Evolutionary conservation across 805 yeast genomes (phyloP).

Genomic region (Kodamaea nitidulidarum): DNA sequence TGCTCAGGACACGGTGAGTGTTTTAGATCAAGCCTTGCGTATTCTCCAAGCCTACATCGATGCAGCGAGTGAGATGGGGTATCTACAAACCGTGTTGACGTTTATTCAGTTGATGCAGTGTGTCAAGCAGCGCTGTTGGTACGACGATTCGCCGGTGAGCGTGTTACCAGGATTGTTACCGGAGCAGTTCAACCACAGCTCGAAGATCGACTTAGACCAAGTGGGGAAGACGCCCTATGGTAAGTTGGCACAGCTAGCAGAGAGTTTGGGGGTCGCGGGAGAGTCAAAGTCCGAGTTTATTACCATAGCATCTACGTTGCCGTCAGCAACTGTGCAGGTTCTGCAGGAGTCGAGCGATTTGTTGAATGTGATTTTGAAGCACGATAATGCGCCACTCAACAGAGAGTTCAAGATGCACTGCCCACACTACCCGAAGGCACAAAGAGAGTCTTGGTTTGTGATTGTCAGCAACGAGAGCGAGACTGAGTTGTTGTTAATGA

Average conservation of each 20-base stretch:
- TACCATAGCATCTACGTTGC: constrained; percentile 53
- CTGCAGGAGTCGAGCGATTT: constrained; percentile 32
- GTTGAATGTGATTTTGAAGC: constrained; percentile 47
- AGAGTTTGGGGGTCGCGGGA: constrained; percentile 33
- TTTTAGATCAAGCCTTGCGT: constrained; percentile 91
- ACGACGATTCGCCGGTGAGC: constrained; percentile 66
- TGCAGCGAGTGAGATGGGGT: constrained; percentile 81
- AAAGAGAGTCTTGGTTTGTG: constrained; percentile 91
- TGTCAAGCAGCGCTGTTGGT: constrained; percentile 86
- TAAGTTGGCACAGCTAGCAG: constrained; percentile 32
- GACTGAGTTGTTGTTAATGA: constrained; percentile 59
- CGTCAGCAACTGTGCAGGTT: constrained; percentile 49
- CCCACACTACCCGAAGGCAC: constrained; percentile 83
- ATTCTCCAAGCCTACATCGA: constrained; percentile 90
- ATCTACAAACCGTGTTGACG: constrained; percentile 53
- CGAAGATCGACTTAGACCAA: constrained; percentile 27
- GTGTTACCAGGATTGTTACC: constrained; percentile 47
- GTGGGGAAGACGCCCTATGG: constrained; percentile 42
- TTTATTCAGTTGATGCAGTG: constrained; percentile 75
- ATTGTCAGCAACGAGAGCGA: constrained; percentile 49
- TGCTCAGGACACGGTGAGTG: constrained; percentile 87
- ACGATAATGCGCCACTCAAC: constrained; percentile 47
- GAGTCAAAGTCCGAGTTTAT: constrained; percentile 43
- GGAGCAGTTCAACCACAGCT: not conserved
- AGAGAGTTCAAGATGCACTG: constrained; percentile 66